Percentiles rank a stretch among this genome's conserved stretches.
These are phyloP conservation scores for Chaetomiaceae sp. DNA, from an alignment of 2,329 filamentous ascomycete genomes.

Conservation along the genomic window DNA sequence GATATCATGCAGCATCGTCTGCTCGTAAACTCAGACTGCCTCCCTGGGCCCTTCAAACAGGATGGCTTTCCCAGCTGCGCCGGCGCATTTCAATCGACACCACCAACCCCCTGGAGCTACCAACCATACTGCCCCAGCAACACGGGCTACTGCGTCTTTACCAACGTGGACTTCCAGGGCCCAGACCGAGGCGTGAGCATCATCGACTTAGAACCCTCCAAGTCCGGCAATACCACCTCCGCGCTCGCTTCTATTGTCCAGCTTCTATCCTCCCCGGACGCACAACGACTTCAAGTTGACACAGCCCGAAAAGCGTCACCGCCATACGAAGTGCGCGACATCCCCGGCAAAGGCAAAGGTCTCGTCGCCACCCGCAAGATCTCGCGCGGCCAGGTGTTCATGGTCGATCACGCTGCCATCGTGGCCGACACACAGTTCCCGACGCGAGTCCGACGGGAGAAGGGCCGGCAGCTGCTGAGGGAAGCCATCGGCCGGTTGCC, in stretches of 20 bases:
- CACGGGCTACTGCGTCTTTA: constrained; percentile 27
- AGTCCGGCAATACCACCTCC: background rate
- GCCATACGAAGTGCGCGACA: constrained; percentile 29
- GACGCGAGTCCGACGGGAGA: constrained; percentile 20
- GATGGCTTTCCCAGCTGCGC: background rate
- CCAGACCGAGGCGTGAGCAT: constrained; percentile 7
- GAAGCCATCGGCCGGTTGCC: constrained; percentile 29
- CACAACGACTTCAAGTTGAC: too few species aligned
- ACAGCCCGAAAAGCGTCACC: constrained; percentile 9
- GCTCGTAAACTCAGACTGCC: background rate
- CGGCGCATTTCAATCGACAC: background rate
- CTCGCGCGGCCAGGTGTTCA: constrained; percentile 29
- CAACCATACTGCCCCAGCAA: constrained; percentile 23
- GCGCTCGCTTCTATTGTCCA: background rate
- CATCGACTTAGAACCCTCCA: constrained; percentile 3
- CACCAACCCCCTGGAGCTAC: constrained; percentile 26
- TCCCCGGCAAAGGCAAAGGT: constrained; percentile 33
- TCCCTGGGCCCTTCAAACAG: constrained; percentile 4
- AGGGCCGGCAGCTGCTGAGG: constrained; percentile 27
- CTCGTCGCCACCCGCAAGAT: constrained; percentile 32
- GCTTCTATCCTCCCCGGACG: background rate
- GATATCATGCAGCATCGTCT: background rate
- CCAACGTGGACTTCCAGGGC: constrained; percentile 19
- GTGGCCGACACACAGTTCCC: constrained; percentile 25
- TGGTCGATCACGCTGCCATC: constrained; percentile 31